Percentiles rank a stretch among this genome's conserved stretches.
phyloP scores from a whole-genome alignment of 176 grass and related monocot genomes.

The Cenchrus americanus region DNA sequence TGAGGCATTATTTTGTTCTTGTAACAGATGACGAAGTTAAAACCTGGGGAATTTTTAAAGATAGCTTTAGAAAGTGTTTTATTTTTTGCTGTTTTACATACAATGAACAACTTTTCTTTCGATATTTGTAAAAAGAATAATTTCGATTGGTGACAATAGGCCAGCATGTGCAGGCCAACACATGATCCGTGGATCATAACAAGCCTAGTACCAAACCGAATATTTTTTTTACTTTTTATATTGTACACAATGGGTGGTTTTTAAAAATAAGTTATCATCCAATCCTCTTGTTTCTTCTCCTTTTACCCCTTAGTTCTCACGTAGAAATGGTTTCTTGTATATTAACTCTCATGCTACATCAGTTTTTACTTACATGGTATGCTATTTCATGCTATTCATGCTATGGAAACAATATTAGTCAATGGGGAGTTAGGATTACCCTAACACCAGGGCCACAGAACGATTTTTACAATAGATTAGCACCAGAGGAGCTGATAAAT shows the following conservation, averaged over 20 bases:
- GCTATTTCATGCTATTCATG: too few relatives aligned
- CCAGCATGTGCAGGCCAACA: background rate
- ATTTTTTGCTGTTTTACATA: background rate
- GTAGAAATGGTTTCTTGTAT: too few relatives aligned
- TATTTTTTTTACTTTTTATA: too few relatives aligned
- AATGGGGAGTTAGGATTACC: too few relatives aligned
- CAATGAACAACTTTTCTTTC: background rate
- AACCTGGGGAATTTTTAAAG: background rate
- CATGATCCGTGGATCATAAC: background rate
- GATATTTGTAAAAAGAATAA: background rate
- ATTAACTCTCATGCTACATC: too few relatives aligned
- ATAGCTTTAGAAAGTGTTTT: background rate
- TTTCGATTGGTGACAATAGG: background rate
- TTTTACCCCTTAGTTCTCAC: too few relatives aligned
- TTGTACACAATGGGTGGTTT: too few relatives aligned
- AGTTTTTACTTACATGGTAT: too few relatives aligned
- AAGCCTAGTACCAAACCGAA: background rate
- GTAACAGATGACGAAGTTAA: background rate
- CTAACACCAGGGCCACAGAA: too few relatives aligned
- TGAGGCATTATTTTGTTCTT: constrained; percentile 9
- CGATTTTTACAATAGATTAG: background rate
- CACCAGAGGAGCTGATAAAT: background rate
- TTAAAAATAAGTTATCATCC: too few relatives aligned
- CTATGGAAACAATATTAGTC: too few relatives aligned
- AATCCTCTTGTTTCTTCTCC: too few relatives aligned